These are phyloP conservation scores for Boletus sp. DNA, from an alignment of 768 basidiomycete genomes.

Conservation along the genomic window DNA sequence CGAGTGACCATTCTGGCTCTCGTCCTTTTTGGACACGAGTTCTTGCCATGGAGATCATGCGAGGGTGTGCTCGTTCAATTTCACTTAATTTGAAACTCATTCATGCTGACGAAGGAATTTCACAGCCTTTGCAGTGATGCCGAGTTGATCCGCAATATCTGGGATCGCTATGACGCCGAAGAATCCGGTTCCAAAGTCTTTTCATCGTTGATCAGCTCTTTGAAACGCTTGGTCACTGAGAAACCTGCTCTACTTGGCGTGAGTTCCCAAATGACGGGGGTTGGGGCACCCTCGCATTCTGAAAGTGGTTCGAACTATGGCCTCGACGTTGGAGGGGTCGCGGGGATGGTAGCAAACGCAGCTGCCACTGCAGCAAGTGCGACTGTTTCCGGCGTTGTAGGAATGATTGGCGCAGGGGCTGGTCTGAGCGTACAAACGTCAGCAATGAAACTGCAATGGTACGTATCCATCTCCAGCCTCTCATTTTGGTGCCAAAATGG, in stretches of 20 bases:
- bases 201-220: conserved; percentile 69
- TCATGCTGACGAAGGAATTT: conserved; percentile 1
- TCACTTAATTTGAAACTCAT: neutral
- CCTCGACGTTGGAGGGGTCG: conserved; percentile 63
- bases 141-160: conserved; percentile 74
- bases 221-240: conserved; percentile 86
- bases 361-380: conserved; percentile 81
- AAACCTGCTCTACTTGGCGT: conserved; percentile 83
- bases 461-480: conserved; percentile 20
- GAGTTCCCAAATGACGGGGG: conserved; percentile 73
- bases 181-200: conserved; percentile 68
- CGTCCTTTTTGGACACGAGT: conserved; percentile 87
- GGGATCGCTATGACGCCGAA: conserved; percentile 69
- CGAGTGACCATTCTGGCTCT: conserved; percentile 25
- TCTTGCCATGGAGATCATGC: conserved; percentile 87
- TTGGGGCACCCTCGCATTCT: conserved; percentile 51
- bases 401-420: conserved; percentile 71
- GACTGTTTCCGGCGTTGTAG: conserved; percentile 79
- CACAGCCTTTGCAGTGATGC: conserved; percentile 73
- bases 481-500: neutral
- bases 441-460: conserved; percentile 92
- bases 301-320: conserved; percentile 41
- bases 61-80: conserved; percentile 51
- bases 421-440: conserved; percentile 73
- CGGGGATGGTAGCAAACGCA: conserved; percentile 79